Evolutionary conservation across 345 rosid genomes (phyloP), one percentile per base, ranked within the genome.

Genomic region (Hibiscus mutabilis): DNA sequence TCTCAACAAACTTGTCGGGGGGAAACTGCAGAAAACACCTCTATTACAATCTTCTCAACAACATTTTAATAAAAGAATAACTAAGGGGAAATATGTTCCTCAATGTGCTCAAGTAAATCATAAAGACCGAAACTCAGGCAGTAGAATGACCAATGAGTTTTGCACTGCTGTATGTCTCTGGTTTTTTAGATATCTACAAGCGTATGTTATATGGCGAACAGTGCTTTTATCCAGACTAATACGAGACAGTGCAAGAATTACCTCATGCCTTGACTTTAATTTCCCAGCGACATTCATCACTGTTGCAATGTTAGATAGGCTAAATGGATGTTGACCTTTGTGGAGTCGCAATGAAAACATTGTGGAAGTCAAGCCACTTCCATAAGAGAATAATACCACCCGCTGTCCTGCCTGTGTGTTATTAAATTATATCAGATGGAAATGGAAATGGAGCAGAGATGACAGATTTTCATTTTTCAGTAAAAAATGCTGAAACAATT

Each of bases 351-450:
- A 71, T 3, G 98, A 91, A 79, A 96, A 92, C 93, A 96, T 89
- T 24, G 98, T 92, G 25, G 99, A 89, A n/a, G 91, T 82, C 69
- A 83, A 80, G 72, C 99, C 99, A 79, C 99, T 96, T 64, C 99
- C 99, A 67, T 96, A 96, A 2, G 99, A 96, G 86, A 96, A 96
- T 85, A 96, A 68, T 24, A 96, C 58, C 69, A 87, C 91, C 73
- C 93, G 87, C 75, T 89, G 87, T 49, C 96, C 98, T 12, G 71
- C 86, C 99, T 95, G 85, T 42, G 69, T 70, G 73, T 53, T 46
- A 59, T 44, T 21, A 73, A 57, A 65, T 35, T 40, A 59, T 1
- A 60, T 42, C 24, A 53, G 66, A 3, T 10, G 7, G 42, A 66
- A 67, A 65, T 16, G 73, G 44, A 27, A 51, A 18, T 35, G 66